Percentiles rank a stretch among this genome's conserved stretches.
Evolutionary conservation across 1,139 yeast species (phyloP).

Genomic region (Candida neerlandica): DNA sequence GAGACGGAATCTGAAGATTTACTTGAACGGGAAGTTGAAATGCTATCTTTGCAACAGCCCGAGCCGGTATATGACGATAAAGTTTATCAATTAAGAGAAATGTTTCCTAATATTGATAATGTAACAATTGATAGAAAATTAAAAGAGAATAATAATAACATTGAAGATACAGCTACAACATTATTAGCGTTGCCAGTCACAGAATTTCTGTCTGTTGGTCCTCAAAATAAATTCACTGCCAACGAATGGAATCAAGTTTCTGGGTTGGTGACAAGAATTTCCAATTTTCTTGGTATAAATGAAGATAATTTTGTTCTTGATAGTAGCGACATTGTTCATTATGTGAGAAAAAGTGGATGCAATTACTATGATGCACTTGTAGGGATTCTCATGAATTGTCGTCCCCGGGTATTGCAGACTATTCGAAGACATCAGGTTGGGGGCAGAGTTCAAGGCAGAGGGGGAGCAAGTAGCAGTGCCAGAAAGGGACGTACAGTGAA

Average conservation of each 20-base stretch:
- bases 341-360: constrained; percentile 18
- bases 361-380: constrained; percentile 28
- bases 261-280: constrained; percentile 1
- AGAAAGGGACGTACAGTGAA: constrained; percentile 25
- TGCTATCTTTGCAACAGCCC: background rate
- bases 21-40: constrained; percentile 6
- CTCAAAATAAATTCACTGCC: background rate
- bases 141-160: constrained; percentile 20
- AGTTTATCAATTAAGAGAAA: constrained; percentile 19
- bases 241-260: constrained; percentile 14
- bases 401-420: constrained; percentile 10
- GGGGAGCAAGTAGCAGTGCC: constrained; percentile 25
- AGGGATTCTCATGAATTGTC: constrained; percentile 28
- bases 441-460: constrained; percentile 9
- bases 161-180: constrained; percentile 17
- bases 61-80: constrained; percentile 8
- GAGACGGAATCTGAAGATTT: constrained; percentile 19
- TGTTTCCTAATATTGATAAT: constrained; percentile 24
- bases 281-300: constrained; percentile 8
- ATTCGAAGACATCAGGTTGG: constrained; percentile 5
- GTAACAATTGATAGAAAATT: constrained; percentile 20
- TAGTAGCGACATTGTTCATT: constrained; percentile 11
- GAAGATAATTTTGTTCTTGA: constrained; percentile 5
- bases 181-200: constrained; percentile 10
- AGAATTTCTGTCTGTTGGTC: constrained; percentile 1